Conservation (phyloP, 2,329 filamentous ascomycete species). For the Colletotrichum sp. region DNA sequence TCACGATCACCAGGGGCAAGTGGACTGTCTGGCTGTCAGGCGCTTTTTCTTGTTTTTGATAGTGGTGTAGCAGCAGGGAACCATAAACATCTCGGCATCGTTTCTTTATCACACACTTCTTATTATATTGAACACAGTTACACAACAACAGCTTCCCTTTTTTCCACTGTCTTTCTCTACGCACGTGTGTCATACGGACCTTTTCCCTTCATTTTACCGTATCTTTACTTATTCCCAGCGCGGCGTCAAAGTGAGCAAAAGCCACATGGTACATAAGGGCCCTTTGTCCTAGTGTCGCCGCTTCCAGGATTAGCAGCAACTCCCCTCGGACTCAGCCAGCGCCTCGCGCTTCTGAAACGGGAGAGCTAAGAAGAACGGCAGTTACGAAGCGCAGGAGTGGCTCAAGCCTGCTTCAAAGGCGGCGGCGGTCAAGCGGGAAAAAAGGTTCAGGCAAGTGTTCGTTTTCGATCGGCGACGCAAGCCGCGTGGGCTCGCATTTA, state of each 20-base stretch:
- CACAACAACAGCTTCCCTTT: background rate
- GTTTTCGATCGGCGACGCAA: background rate
- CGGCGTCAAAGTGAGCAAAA: background rate
- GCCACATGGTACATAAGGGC: constrained; percentile 6
- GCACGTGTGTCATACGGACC: background rate
- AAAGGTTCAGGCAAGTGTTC: background rate
- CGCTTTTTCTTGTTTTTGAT: background rate
- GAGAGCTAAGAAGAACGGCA: background rate
- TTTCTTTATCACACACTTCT: background rate
- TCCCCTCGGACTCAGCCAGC: background rate
- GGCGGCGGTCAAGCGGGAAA: background rate
- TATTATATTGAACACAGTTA: background rate
- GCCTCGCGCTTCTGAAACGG: background rate
- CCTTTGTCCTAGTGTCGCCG: constrained; percentile 5
- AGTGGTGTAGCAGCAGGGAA: background rate
- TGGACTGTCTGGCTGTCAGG: background rate
- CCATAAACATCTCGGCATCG: background rate
- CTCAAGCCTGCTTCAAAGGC: background rate
- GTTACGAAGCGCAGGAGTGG: background rate
- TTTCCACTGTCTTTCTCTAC: background rate
- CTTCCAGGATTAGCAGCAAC: constrained; percentile 5
- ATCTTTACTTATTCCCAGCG: background rate
- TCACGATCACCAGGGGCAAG: background rate
- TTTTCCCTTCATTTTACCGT: background rate
- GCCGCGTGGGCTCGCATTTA: background rate